Conservation (phyloP, 2,329 filamentous ascomycete genomes). For the Xylaria sp. region DNA sequence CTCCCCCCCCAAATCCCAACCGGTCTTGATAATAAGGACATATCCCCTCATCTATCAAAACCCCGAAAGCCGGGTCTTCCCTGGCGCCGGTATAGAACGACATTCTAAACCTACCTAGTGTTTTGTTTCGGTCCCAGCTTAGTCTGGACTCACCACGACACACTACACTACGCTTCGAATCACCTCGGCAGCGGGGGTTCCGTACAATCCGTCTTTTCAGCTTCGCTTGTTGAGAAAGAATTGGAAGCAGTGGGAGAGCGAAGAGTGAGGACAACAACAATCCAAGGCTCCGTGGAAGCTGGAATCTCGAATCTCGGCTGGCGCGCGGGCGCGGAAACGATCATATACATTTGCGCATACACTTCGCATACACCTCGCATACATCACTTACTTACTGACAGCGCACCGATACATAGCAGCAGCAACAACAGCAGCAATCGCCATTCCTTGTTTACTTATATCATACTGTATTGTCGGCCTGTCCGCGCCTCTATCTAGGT, state of each 20-base stretch:
- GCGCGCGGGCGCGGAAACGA: slow-evolving; percentile 24
- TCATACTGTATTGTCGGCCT: not conserved
- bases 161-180: slow-evolving; percentile 1
- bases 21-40: slow-evolving; percentile 36
- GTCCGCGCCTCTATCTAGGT: not conserved
- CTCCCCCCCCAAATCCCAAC: slow-evolving; percentile 8
- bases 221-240: slow-evolving; percentile 9
- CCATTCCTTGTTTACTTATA: slow-evolving; percentile 9
- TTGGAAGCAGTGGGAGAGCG: not conserved
- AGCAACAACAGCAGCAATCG: not conserved
- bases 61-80: slow-evolving; percentile 38
- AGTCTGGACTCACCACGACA: slow-evolving; percentile 14
- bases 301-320: not conserved
- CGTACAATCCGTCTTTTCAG: slow-evolving; percentile 10
- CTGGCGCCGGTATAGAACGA: slow-evolving; percentile 35
- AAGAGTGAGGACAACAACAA: not conserved
- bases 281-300: not conserved
- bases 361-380: no score
- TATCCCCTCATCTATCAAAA: slow-evolving; percentile 38
- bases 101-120: slow-evolving; percentile 5
- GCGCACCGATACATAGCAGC: slow-evolving; percentile 11
- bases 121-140: slow-evolving; percentile 11
- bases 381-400: not conserved
- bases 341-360: not conserved
- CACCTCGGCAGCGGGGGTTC: slow-evolving; percentile 7